Evolutionary conservation across 1,139 yeast species (phyloP).

Genomic region (Candida tetrigidarum): DNA sequence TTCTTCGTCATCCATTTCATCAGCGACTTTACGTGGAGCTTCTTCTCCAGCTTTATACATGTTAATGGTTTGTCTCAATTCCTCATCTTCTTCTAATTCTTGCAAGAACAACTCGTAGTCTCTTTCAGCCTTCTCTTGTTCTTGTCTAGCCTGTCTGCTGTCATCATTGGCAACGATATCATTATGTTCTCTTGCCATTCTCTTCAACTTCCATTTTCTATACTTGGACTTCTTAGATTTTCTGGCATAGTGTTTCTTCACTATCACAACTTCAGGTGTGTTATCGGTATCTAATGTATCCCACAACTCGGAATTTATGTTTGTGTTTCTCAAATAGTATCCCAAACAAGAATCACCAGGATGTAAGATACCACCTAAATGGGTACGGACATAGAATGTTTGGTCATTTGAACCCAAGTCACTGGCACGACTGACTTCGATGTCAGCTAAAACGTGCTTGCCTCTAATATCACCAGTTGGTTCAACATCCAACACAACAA

Average conservation of each 20-base stretch:
- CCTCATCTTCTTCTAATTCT: conserved; percentile 97
- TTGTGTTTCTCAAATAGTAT: conserved; percentile 79
- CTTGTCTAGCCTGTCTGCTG: conserved; percentile 82
- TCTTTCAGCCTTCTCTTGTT: conserved; percentile 88
- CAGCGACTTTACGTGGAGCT: conserved; percentile 30
- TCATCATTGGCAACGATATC: conserved; percentile 82
- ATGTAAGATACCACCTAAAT: conserved; percentile 89
- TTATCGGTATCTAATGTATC: conserved; percentile 67
- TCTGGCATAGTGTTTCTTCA: conserved; percentile 89
- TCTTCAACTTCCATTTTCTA: conserved; percentile 94
- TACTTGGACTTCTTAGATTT: conserved; percentile 75
- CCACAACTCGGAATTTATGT: conserved; percentile 85
- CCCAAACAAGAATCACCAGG: conserved; percentile 98
- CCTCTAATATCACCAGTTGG: conserved; percentile 88
- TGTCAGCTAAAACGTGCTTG: conserved; percentile 84
- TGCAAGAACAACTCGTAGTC: conserved; percentile 96
- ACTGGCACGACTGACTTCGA: conserved; percentile 82
- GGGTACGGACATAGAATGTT: conserved; percentile 82
- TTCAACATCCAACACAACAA: conserved; percentile 90
- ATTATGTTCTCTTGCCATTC: conserved; percentile 96
- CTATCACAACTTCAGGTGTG: conserved; percentile 88
- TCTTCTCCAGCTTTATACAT: conserved; percentile 70
- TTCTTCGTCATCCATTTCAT: conserved; percentile 47
- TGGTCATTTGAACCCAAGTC: conserved; percentile 88
- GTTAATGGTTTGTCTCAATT: conserved; percentile 88